Evolutionary conservation across 495 filamentous ascomycete genomes (phyloP), one percentile per base, ranked within the genome.

Genomic region (Daldinia loculata): DNA sequence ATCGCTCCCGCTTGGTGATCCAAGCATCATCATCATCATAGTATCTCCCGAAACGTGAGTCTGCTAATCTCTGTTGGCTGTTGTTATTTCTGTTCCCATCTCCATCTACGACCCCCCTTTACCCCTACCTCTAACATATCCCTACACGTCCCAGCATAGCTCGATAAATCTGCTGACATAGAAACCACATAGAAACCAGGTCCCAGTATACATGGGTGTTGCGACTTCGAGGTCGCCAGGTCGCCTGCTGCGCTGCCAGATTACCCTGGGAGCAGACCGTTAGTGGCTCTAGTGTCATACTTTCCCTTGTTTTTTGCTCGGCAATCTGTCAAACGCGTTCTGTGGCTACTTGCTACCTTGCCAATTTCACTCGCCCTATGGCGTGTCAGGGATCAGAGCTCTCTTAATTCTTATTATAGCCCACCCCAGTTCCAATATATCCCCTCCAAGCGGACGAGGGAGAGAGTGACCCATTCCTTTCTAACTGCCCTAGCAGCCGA

Each of bases 351-450:
- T 71, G 67, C 72, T 67, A 75, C 72, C 75, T 77, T 75, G 61
- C 72, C 68, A 69, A 71, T 67, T 74, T 71, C 71, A 68, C 74
- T 70, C 59, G 77, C 77, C 80, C 78, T 83, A 80, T 80, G 76
- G 79, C 72, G 72, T 79, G 80, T 78, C 77, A 78, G 74, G 79
- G 72, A 75, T 76, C 51, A 72, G 70, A 78, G 77, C 76, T 78
- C 74, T 77, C 76, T 79, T 72, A 75, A 69, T 72, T 72, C 71
- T 68, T 80, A 78, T 75, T 84, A 84, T 84, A 82, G 77, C 67
- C 67, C 67, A 74, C 80, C 82, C 78, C 71, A 76, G 77, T 70
- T 77, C 69, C 72, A 70, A 67, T 82, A 80, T 80, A 80, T 65
- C 80, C 80, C 80, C 75, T 76, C 75, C 70, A 61, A 77, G 74